Evolutionary conservation across 2,329 filamentous ascomycete genomes (phyloP).

Genomic region (Thelonectria rubi): DNA sequence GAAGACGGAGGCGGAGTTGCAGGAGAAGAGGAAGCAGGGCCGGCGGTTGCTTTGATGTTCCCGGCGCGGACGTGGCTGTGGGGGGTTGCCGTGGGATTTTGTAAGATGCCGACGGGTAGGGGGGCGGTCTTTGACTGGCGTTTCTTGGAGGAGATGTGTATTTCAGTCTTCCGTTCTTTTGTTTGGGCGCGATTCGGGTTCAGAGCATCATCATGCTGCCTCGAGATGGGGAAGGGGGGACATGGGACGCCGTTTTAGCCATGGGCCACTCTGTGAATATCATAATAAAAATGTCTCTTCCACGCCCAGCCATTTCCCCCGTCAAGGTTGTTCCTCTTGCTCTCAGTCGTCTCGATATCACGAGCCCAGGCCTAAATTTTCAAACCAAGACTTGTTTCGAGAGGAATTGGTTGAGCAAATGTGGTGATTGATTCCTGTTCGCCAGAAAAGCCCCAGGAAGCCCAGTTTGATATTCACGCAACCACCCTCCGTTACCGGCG

Average conservation of each 20-base stretch:
- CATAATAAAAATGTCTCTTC: not conserved
- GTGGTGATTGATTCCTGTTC: too few relatives aligned
- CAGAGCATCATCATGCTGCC: constrained; percentile 33
- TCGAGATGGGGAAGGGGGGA: constrained; percentile 15
- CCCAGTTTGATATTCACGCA: not conserved
- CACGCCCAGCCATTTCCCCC: not conserved
- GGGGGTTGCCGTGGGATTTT: constrained; percentile 25
- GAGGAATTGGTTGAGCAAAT: too few relatives aligned
- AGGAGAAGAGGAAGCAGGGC: constrained; percentile 68
- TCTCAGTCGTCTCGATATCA: not conserved
- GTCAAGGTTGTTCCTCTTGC: not conserved
- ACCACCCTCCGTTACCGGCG: not conserved
- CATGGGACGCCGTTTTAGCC: not conserved
- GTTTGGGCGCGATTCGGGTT: constrained; percentile 29
- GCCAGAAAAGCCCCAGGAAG: not conserved
- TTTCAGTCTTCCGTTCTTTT: not conserved
- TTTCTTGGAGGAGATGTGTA: constrained; percentile 32
- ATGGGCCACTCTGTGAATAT: not conserved
- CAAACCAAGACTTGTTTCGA: not conserved
- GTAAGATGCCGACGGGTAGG: constrained; percentile 22
- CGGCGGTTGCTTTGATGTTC: constrained; percentile 59
- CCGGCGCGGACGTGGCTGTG: not conserved
- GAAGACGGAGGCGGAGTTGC: constrained; percentile 85
- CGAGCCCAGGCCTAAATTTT: not conserved
- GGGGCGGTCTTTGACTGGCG: constrained; percentile 30